Conservation (phyloP, 2,329 filamentous ascomycete genomes). For the Teratosphaeria viscida region DNA sequence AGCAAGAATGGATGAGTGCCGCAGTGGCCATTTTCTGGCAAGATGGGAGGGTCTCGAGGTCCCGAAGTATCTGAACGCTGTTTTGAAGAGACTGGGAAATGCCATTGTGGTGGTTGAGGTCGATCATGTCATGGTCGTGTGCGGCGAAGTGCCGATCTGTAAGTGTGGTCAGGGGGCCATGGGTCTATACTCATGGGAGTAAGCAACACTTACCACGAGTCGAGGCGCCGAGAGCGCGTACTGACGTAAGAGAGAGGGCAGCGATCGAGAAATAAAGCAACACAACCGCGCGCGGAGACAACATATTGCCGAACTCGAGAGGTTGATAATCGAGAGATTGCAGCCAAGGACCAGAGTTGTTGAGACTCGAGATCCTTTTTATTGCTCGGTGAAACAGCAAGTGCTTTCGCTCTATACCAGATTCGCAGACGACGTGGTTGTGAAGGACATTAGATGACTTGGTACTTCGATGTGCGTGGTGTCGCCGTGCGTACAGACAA, state of each 20-base stretch:
- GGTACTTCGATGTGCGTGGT: background rate
- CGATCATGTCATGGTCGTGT: slow-evolving; percentile 3
- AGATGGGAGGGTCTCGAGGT: slow-evolving; percentile 36
- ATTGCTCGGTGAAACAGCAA: background rate
- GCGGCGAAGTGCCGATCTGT: background rate
- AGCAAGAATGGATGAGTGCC: slow-evolving; percentile 44
- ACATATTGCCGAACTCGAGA: background rate
- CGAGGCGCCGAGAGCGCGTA: background rate
- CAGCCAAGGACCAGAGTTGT: slow-evolving; percentile 3
- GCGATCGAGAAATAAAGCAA: background rate
- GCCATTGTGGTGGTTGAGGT: slow-evolving; percentile 2
- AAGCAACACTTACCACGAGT: background rate
- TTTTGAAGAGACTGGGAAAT: slow-evolving; percentile 11
- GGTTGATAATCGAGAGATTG: background rate
- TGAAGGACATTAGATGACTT: background rate
- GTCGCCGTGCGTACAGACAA: background rate
- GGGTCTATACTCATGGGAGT: background rate
- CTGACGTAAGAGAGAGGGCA: background rate
- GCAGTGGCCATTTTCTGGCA: slow-evolving; percentile 45
- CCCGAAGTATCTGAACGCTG: slow-evolving; percentile 34
- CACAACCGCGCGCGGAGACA: background rate
- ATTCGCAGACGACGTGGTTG: background rate
- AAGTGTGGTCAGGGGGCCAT: background rate
- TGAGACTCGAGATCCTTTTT: slow-evolving; percentile 2
- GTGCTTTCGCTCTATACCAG: background rate